These are phyloP conservation scores for Cymbopogon flexuosus DNA, from an alignment of 202 grass and related monocot species.

Conservation along the genomic window DNA sequence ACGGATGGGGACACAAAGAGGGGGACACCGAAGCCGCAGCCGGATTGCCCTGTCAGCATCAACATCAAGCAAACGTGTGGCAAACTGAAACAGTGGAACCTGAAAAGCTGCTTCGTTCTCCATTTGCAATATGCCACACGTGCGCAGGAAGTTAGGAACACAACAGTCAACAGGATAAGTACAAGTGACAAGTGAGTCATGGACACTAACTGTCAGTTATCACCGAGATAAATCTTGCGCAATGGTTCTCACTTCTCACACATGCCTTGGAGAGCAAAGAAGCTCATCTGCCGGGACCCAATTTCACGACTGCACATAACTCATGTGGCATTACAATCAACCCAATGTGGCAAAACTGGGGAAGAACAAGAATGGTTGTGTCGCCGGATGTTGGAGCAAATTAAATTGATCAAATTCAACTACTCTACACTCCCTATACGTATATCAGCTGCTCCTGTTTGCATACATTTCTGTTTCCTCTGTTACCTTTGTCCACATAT, in stretches of 20 bases:
- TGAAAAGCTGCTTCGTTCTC: background rate
- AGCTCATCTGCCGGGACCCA: conserved; percentile 2
- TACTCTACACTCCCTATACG: conserved; percentile 38
- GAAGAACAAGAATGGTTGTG: conserved; percentile 18
- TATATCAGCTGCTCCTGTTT: conserved; percentile 38
- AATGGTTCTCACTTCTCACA: background rate
- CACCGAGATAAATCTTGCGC: background rate
- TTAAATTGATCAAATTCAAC: conserved; percentile 19
- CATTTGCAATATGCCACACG: background rate
- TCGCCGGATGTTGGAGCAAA: background rate
- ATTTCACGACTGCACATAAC: conserved; percentile 15
- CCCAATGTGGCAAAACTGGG: conserved; percentile 36
- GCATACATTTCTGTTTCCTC: conserved; percentile 69
- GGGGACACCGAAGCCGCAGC: too few species aligned
- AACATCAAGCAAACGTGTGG: conserved; percentile 16
- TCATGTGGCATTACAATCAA: conserved; percentile 19
- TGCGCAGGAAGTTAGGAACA: background rate
- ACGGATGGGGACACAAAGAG: too few species aligned
- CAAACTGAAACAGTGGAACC: background rate
- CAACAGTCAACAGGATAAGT: background rate
- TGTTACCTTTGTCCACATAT: conserved; percentile 75
- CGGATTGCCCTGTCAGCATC: background rate
- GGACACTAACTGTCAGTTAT: background rate
- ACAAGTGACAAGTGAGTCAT: background rate
- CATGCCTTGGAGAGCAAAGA: background rate